A percentile compares a stretch with the other conserved stretches of the same genome.
These are phyloP conservation scores for Chloris gayana DNA, from an alignment of 176 grass and related monocot genomes.

Conservation along the genomic window DNA sequence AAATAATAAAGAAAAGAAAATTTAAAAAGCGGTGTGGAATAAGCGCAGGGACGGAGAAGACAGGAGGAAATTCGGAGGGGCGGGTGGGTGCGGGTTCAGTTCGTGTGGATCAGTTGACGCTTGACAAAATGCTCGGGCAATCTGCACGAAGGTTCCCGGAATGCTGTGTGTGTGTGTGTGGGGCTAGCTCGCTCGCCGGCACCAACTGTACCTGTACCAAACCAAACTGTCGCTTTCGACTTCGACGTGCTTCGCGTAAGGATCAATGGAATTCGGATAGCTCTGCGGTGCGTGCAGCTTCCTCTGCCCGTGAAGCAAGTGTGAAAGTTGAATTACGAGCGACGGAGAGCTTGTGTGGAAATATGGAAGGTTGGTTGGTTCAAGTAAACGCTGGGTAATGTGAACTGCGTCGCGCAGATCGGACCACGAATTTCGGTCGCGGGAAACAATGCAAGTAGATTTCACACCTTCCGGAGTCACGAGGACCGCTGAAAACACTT, in stretches of 20 bases:
- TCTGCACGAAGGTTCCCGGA: not conserved
- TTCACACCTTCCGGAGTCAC: no score
- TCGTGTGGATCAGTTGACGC: constrained; percentile 2
- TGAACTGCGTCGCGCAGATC: no score
- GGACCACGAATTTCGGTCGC: no score
- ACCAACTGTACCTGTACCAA: not conserved
- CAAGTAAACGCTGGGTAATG: not conserved
- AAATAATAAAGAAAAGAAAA: not conserved
- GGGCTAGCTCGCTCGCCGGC: not conserved
- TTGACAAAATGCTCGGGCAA: not conserved
- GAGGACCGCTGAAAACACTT: no score
- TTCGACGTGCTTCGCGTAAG: constrained; percentile 4
- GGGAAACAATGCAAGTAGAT: no score
- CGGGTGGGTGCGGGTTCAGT: constrained; percentile 2
- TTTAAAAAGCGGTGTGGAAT: not conserved
- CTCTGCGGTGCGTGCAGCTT: not conserved
- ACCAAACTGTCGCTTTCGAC: not conserved
- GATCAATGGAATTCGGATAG: not conserved
- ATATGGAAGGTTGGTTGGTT: not conserved
- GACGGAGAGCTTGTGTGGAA: no score
- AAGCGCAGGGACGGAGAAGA: not conserved
- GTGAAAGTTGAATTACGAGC: not conserved
- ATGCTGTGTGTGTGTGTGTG: not conserved
- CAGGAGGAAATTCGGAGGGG: not conserved
- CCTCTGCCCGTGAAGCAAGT: not conserved